phyloP scores from a whole-genome alignment of 768 basidiomycete genomes.

The Naganishia vaughanmartiniae region DNA sequence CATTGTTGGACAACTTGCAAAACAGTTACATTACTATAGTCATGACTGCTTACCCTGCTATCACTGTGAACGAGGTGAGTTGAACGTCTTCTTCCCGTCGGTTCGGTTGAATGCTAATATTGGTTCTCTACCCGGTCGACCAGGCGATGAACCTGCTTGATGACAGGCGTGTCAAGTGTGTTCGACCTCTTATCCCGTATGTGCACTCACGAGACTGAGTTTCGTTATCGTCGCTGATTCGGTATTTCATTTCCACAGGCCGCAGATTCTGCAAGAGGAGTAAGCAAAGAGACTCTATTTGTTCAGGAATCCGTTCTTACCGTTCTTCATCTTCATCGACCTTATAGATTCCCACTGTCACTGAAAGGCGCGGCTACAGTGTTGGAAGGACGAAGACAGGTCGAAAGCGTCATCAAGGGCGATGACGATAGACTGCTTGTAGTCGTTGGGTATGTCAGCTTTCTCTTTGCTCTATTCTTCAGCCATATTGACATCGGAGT shows the following conservation, averaged over 20 bases:
- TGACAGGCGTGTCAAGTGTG: conserved; percentile 80
- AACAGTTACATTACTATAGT: neutral
- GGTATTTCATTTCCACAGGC: conserved; percentile 45
- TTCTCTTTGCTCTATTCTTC: neutral
- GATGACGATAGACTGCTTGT: conserved; percentile 82
- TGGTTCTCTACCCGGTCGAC: neutral
- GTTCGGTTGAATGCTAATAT: neutral
- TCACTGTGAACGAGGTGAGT: conserved; percentile 20
- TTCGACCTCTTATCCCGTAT: conserved; percentile 77
- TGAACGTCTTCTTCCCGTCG: neutral
- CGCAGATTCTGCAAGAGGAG: conserved; percentile 91
- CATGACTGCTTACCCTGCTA: conserved; percentile 18
- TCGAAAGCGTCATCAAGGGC: conserved; percentile 53
- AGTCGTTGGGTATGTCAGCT: conserved; percentile 65
- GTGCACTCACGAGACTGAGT: neutral
- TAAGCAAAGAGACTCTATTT: conserved; percentile 34
- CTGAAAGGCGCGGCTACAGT: conserved; percentile 59
- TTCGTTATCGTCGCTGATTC: neutral
- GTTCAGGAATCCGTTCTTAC: neutral
- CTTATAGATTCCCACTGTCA: conserved; percentile 55
- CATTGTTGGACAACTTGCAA: neutral
- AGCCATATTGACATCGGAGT: neutral
- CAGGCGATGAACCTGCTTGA: conserved; percentile 64
- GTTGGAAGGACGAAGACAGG: conserved; percentile 20
- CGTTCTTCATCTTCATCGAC: neutral